These are phyloP conservation scores for Neurospora tetrasperma DNA, from an alignment of 495 filamentous ascomycete genomes.

Conservation along the genomic window DNA sequence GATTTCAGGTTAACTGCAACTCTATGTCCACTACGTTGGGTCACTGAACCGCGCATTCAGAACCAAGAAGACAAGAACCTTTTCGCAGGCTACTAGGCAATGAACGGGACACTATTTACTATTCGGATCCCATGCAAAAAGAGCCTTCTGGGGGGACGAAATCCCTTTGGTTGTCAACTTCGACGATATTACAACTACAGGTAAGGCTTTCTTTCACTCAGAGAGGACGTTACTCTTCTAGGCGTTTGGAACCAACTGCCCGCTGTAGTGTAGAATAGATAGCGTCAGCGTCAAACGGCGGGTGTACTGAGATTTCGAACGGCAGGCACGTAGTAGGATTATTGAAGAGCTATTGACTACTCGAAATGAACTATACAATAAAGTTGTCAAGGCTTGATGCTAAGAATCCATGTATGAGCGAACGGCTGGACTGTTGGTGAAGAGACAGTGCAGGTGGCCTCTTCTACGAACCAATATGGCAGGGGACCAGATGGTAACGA, in stretches of 20 bases:
- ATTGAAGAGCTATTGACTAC: background rate
- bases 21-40: background rate
- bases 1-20: background rate
- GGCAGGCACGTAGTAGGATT: background rate
- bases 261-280: background rate
- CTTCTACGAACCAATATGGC: too few relatives aligned
- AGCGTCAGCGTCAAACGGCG: background rate
- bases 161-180: background rate
- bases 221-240: background rate
- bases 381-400: background rate
- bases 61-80: background rate
- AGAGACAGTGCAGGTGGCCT: background rate
- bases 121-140: background rate
- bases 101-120: background rate
- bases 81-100: too few relatives aligned
- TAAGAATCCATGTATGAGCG: background rate
- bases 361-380: background rate
- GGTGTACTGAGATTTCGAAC: background rate
- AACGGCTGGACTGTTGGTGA: background rate
- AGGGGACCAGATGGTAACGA: background rate
- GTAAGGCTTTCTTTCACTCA: background rate
- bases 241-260: background rate
- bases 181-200: background rate
- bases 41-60: background rate
- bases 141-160: background rate